Conservation (phyloP, 2,329 filamentous ascomycete genomes). For the Alternaria brassicicola region DNA sequence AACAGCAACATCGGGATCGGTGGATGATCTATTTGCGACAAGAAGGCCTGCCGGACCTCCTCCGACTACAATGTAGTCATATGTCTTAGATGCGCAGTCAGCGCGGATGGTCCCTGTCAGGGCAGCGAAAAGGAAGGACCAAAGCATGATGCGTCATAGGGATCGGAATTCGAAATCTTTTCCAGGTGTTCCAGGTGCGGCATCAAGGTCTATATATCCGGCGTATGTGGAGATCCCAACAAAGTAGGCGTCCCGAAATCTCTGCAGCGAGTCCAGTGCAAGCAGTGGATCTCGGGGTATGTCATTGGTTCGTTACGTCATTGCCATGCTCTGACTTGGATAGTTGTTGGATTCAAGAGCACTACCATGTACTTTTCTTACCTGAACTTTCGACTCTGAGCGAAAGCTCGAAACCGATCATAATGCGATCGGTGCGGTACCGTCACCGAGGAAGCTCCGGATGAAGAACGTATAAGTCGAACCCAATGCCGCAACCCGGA, state of each 20-base stretch:
- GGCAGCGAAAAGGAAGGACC: not conserved
- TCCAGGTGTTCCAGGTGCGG: not conserved
- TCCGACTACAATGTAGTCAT: constrained; percentile 45
- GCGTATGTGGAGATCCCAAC: not conserved
- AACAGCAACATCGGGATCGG: constrained; percentile 27
- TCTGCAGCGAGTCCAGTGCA: not conserved
- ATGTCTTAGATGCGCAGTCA: constrained; percentile 21
- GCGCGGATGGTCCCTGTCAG: not conserved
- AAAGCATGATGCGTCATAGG: constrained; percentile 2
- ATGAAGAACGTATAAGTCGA: not conserved
- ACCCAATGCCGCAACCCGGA: not conserved
- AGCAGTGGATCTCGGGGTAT: not conserved
- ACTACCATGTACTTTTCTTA: not conserved
- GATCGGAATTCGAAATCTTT: not conserved
- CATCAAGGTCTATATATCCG: not conserved
- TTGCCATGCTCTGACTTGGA: not conserved
- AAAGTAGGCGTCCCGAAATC: not conserved
- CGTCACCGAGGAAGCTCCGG: not conserved
- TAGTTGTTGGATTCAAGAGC: not conserved
- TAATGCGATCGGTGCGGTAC: not conserved
- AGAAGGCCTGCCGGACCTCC: constrained; percentile 44
- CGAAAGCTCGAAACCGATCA: not conserved
- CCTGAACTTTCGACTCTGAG: not conserved
- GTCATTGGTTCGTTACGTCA: not conserved
- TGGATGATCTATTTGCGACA: constrained; percentile 37